Base-by-base conservation (phyloP, 176 grass and related monocot genomes). In the Oryza officinalis region DNA sequence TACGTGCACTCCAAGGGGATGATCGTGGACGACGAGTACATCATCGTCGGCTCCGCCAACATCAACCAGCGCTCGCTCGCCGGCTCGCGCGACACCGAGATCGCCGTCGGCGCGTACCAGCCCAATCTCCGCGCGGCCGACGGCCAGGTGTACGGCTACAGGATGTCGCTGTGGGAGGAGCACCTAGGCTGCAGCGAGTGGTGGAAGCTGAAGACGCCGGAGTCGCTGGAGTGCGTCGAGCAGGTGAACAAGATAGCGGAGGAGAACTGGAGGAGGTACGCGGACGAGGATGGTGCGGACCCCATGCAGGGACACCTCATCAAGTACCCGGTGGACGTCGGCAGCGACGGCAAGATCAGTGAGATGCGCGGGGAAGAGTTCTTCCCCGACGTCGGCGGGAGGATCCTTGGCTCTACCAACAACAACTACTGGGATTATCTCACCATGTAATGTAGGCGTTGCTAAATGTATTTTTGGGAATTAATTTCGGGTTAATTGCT, bases 21-120 rank as follows among this genome's bases (percentile, higher is more conserved):
- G 93, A 87, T 98, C 43, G 91, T 98, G 6, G 96, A 98, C 78
- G 96, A 98, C 78, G 96, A 98, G 46, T 95, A 95, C 88, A 89
- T 98, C 65, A 85, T 98, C 46, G 2, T 98, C 61, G 96, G 93
- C 22, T 98, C 93, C 35, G 96, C 96, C 26, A 98, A 98, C 70
- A 88, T 98, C 75, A 98, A 98, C 87, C 96, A 93, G 89, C 87
- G 93, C 0, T 98, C 96, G 17, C 87, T 93, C 20, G 80, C 78
- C 18, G 96, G 93, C 20, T 90, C 89, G 9, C 90, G 96, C 54
- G 96, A 98, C 83, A 98, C 93, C 18, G 93, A 98, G 86, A 88
- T 98, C 72, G 93, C 89, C 52, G 89, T 98, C 77, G 96, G 96
- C 80, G 87, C 80, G 0, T 95, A 93, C 83, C 96, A 98, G 69